phyloP scores from a whole-genome alignment of 352 stramenopile species.

The Achlya hypogyna region DNA sequence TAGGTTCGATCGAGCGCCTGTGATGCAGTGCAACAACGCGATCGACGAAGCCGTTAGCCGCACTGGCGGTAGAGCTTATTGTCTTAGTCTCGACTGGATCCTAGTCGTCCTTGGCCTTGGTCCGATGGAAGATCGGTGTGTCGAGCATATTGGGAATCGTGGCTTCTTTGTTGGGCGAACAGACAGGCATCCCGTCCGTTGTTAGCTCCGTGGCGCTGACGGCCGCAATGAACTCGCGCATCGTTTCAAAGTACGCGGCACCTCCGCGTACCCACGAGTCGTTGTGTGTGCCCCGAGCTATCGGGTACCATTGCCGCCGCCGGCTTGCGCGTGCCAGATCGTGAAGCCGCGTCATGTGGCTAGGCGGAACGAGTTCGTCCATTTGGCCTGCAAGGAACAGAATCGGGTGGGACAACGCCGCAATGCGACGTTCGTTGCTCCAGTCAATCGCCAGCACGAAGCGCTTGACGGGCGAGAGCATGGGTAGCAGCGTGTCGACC shows the following conservation, averaged over 20 bases:
- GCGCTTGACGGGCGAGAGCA: constrained; percentile 81
- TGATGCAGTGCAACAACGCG: too few species aligned
- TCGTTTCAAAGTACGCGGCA: constrained; percentile 70
- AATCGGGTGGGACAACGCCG: constrained; percentile 65
- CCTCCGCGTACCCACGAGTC: constrained; percentile 90
- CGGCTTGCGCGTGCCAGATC: constrained; percentile 47
- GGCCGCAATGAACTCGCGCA: constrained; percentile 55
- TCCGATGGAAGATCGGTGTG: constrained; percentile 1
- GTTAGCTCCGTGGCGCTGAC: constrained; percentile 17
- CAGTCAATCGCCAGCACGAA: constrained; percentile 88
- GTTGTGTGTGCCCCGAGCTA: constrained; percentile 91
- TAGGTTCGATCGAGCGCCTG: too few species aligned
- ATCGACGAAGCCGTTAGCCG: too few species aligned
- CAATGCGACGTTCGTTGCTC: constrained; percentile 64
- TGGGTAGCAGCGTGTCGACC: constrained; percentile 90
- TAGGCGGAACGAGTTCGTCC: constrained; percentile 89
- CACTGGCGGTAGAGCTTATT: too few species aligned
- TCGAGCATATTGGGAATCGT: constrained; percentile 16
- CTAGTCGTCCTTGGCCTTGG: background rate
- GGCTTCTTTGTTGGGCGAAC: background rate
- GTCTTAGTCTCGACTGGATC: background rate
- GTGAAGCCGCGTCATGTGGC: constrained; percentile 79
- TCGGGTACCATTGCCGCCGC: constrained; percentile 48
- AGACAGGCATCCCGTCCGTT: background rate
- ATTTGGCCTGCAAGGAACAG: constrained; percentile 85